Conservation (phyloP, 1,139 yeast genomes). For the Pichia cactophila region DNA sequence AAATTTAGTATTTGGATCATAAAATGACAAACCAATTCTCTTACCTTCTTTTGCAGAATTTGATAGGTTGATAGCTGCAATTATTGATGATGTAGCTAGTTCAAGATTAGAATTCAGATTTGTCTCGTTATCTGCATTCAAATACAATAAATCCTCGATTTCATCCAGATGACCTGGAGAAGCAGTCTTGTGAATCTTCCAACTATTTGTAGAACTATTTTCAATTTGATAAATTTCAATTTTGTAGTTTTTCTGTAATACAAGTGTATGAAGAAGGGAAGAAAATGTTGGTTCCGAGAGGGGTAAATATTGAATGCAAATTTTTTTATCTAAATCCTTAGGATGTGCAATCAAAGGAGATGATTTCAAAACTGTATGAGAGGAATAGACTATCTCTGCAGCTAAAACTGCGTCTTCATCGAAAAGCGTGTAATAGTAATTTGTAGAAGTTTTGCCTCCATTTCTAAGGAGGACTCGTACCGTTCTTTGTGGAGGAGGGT, state of each 20-base stretch:
- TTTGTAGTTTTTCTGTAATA: constrained; percentile 65
- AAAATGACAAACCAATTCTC: constrained; percentile 68
- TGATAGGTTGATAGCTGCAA: constrained; percentile 62
- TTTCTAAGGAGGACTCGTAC: constrained; percentile 11
- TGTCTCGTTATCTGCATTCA: constrained; percentile 8
- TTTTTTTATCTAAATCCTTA: constrained; percentile 14
- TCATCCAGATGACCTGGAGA: constrained; percentile 89
- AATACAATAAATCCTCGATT: constrained; percentile 51
- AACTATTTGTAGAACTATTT: constrained; percentile 33
- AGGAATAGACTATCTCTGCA: constrained; percentile 77
- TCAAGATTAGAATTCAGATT: constrained; percentile 41
- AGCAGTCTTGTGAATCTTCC: constrained; percentile 57
- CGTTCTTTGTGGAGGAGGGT: constrained; percentile 9
- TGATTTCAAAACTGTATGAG: constrained; percentile 70
- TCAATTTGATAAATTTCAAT: constrained; percentile 56
- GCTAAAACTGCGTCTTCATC: constrained; percentile 70
- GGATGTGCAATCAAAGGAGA: constrained; percentile 32
- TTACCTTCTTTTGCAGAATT: constrained; percentile 36
- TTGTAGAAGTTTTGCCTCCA: constrained; percentile 6
- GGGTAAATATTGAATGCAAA: constrained; percentile 54
- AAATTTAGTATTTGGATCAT: constrained; percentile 62
- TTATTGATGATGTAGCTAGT: constrained; percentile 49
- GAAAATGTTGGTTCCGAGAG: constrained; percentile 68
- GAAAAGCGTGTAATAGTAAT: constrained; percentile 51
- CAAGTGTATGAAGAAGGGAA: constrained; percentile 55